A percentile compares a stretch with the other conserved stretches of the same genome.
phyloP scores from a whole-genome alignment of 305 asterid species.

The Rubia peregrina region DNA sequence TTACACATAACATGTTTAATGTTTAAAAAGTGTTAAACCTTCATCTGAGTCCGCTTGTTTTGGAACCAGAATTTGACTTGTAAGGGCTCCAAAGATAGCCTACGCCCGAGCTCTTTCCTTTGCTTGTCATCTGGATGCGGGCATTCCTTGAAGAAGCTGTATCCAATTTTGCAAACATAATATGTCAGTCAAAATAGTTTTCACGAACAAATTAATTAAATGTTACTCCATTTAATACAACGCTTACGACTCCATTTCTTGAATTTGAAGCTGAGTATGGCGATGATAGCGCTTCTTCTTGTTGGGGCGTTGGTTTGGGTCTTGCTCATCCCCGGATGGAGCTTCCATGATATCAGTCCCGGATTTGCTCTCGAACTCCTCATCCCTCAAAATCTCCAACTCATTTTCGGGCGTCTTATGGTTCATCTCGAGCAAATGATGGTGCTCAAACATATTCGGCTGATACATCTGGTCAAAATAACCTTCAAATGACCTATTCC shows the following conservation, averaged over 20 bases:
- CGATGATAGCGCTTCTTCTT: slow-evolving; percentile 93
- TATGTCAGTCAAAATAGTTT: neutral
- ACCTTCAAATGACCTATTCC: neutral
- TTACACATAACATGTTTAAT: too few species aligned
- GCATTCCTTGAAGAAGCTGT: slow-evolving; percentile 74
- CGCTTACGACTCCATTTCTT: slow-evolving; percentile 84
- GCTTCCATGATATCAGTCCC: slow-evolving; percentile 78
- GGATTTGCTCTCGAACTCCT: slow-evolving; percentile 72
- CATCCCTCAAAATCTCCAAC: slow-evolving; percentile 60
- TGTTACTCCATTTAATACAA: neutral
- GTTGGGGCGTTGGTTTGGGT: slow-evolving; percentile 80
- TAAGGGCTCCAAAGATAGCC: slow-evolving; percentile 63
- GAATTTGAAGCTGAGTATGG: slow-evolving; percentile 88
- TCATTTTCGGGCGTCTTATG: slow-evolving; percentile 68
- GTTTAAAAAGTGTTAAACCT: slow-evolving; percentile 31
- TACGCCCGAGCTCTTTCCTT: slow-evolving; percentile 81
- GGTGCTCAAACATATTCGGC: slow-evolving; percentile 82
- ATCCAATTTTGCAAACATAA: neutral
- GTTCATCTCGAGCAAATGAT: slow-evolving; percentile 57
- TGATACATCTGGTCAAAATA: slow-evolving; percentile 58
- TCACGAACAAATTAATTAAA: neutral
- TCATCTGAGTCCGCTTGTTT: slow-evolving; percentile 93
- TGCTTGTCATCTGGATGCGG: slow-evolving; percentile 98
- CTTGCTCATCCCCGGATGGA: slow-evolving; percentile 78
- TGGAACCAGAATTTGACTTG: slow-evolving; percentile 96